Conservation (phyloP, 345 rosid genomes). For the Diplotaxis tenuifolia region DNA sequence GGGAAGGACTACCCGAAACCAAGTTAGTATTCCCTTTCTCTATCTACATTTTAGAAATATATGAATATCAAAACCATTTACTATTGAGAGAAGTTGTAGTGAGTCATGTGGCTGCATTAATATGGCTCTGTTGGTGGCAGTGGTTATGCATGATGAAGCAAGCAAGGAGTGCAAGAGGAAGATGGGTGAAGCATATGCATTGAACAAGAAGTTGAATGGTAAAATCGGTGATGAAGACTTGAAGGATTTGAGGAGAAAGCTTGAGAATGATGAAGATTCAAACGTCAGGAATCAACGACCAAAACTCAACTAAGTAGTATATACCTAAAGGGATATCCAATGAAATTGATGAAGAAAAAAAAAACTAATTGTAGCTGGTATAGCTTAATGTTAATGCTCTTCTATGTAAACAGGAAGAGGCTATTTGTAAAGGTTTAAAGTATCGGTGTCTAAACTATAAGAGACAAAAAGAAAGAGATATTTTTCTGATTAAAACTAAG, state of each 20-base stretch:
- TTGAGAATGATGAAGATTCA: slow-evolving; percentile 44
- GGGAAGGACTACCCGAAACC: slow-evolving; percentile 90
- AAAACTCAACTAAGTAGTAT: slow-evolving; percentile 29
- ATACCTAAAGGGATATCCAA: no score
- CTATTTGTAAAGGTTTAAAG: neutral
- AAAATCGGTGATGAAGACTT: slow-evolving; percentile 59
- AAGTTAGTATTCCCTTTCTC: slow-evolving; percentile 45
- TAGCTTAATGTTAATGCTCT: neutral
- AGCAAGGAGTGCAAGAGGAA: slow-evolving; percentile 82
- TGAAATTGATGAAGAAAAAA: no score
- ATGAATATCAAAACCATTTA: neutral
- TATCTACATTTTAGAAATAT: neutral
- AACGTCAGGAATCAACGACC: slow-evolving; percentile 44
- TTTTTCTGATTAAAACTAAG: neutral
- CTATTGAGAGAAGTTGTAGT: no score
- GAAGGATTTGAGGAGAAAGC: slow-evolving; percentile 53
- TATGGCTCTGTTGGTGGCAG: slow-evolving; percentile 40
- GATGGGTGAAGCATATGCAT: slow-evolving; percentile 75
- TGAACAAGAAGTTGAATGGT: slow-evolving; percentile 58
- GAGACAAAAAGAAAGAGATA: neutral
- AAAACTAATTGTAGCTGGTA: neutral
- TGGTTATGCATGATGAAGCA: slow-evolving; percentile 77
- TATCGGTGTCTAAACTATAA: neutral
- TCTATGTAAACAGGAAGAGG: neutral
- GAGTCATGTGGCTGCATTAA: neutral